A percentile compares a stretch with the other conserved stretches of the same genome.
These are phyloP conservation scores for Warburgia ugandensis DNA, from an alignment of 164 flowering plant genomes.

Conservation along the genomic window DNA sequence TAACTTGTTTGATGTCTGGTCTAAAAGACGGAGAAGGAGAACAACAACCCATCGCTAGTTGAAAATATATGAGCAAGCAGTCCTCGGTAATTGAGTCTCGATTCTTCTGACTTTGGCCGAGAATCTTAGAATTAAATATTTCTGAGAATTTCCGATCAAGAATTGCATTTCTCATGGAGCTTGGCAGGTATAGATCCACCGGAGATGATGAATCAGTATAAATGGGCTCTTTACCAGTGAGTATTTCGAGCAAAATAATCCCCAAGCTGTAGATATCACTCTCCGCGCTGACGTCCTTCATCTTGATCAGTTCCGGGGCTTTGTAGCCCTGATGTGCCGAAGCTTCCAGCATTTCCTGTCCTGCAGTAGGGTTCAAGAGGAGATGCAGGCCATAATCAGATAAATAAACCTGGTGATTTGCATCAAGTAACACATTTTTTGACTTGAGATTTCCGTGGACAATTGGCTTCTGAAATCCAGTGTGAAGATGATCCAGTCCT, in stretches of 20 bases:
- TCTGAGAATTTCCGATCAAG: constrained; percentile 50
- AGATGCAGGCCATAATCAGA: constrained; percentile 79
- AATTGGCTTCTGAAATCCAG: constrained; percentile 49
- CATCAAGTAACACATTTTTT: constrained; percentile 62
- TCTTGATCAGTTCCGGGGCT: constrained; percentile 95
- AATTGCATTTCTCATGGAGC: constrained; percentile 52
- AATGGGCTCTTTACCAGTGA: constrained; percentile 68
- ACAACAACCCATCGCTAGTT: constrained; percentile 90
- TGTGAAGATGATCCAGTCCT: constrained; percentile 78
- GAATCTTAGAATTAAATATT: constrained; percentile 49
- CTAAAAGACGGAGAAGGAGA: constrained; percentile 79
- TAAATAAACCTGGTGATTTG: constrained; percentile 38
- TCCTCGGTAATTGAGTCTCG: constrained; percentile 38
- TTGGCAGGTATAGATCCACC: constrained; percentile 52
- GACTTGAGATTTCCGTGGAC: constrained; percentile 90
- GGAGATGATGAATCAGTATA: constrained; percentile 37
- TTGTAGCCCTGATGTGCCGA: constrained; percentile 73
- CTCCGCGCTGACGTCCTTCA: constrained; percentile 62
- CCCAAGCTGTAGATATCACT: constrained; percentile 86
- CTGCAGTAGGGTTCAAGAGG: constrained; percentile 55
- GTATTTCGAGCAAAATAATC: constrained; percentile 71
- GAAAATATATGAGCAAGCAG: constrained; percentile 52
- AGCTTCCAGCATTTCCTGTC: constrained; percentile 76
- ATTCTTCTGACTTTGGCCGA: constrained; percentile 19
- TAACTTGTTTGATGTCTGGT: constrained; percentile 58